A percentile compares a stretch with the other conserved stretches of the same genome.
phyloP scores from a whole-genome alignment of 257 asterid species.

The Solanum arcanum region DNA sequence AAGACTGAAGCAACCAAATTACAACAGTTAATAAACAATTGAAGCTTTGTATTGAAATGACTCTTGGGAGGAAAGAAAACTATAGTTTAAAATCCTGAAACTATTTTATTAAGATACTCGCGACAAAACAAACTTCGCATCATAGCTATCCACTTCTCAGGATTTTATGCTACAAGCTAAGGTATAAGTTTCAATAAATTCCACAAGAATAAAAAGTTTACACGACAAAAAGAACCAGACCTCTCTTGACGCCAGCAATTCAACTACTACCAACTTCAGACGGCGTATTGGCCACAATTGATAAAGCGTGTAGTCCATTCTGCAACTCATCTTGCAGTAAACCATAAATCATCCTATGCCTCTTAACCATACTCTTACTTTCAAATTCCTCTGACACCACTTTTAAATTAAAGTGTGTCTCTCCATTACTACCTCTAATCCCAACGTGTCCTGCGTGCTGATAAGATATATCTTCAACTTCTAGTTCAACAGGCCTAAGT shows the following conservation, averaged over 20 bases:
- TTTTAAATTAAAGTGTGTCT: slow-evolving; percentile 73
- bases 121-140: not conserved
- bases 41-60: not conserved
- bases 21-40: not conserved
- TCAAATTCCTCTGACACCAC: slow-evolving; percentile 66
- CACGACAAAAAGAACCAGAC: not conserved
- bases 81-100: not conserved
- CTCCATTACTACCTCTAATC: slow-evolving; percentile 59
- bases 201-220: not conserved
- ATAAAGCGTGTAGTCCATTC: slow-evolving; percentile 63
- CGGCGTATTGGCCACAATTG: slow-evolving; percentile 70
- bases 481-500: slow-evolving; percentile 36
- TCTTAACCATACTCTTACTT: slow-evolving; percentile 88
- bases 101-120: not conserved
- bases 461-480: slow-evolving; percentile 71
- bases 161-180: not conserved
- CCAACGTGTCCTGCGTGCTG: slow-evolving; percentile 89
- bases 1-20: not conserved
- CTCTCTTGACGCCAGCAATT: slow-evolving; percentile 14
- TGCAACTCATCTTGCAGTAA: slow-evolving; percentile 77
- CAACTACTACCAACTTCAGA: slow-evolving; percentile 35
- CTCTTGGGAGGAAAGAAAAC: not conserved
- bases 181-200: not conserved
- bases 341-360: slow-evolving; percentile 68
- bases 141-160: not conserved